These are phyloP conservation scores for Citrullus amarus DNA, from an alignment of 306 rosid species.

Conservation along the genomic window DNA sequence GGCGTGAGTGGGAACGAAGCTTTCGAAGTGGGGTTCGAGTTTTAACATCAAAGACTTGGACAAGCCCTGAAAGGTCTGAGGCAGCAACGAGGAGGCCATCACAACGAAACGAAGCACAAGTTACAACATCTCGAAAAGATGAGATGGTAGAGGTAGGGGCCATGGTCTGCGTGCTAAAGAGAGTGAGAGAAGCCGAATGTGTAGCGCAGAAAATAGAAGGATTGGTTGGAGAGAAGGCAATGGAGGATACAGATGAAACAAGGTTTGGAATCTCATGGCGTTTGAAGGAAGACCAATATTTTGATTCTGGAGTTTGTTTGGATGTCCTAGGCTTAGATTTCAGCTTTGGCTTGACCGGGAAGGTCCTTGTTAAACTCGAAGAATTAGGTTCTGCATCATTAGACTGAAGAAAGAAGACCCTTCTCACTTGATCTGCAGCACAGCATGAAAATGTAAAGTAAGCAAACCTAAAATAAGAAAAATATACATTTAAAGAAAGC, in stretches of 20 bases:
- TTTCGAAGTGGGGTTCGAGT: conserved; percentile 46
- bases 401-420: background rate
- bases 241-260: conserved; percentile 42
- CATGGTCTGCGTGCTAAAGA: conserved; percentile 38
- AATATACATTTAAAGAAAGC: background rate
- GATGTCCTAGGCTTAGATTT: conserved; percentile 54
- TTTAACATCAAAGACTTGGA: conserved; percentile 58
- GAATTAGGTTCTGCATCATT: conserved; percentile 35
- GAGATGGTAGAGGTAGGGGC: conserved; percentile 38
- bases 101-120: conserved; percentile 60
- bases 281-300: conserved; percentile 84
- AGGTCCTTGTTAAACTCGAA: conserved; percentile 18
- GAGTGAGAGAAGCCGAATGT: conserved; percentile 50
- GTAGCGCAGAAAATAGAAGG: conserved; percentile 54
- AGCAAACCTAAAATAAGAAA: background rate
- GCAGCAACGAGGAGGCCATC: conserved; percentile 78
- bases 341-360: conserved; percentile 55
- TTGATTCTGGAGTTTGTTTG: conserved; percentile 53
- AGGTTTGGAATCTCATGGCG: conserved; percentile 44
- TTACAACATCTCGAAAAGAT: conserved; percentile 53
- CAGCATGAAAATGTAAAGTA: background rate
- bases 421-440: background rate
- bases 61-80: conserved; percentile 64
- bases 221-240: conserved; percentile 48
- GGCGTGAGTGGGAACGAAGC: conserved; percentile 60